Evolutionary conservation across 306 rosid genomes (phyloP).

Genomic region (Cercis canadensis): DNA sequence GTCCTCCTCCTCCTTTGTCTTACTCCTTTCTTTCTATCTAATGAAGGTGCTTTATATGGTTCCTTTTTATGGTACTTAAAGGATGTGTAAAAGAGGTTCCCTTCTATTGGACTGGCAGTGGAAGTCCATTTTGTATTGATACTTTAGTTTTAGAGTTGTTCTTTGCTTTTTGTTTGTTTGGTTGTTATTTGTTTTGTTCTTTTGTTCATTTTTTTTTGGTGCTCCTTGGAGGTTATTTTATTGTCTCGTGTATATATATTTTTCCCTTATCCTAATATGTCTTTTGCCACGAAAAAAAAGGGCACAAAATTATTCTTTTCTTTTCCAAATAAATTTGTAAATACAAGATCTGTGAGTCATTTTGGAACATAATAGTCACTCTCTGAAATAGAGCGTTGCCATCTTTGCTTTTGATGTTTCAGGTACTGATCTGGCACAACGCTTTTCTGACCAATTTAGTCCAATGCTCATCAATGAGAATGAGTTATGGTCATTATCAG

Average conservation of each 20-base stretch:
- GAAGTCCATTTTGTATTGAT: too few species aligned
- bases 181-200: neutral
- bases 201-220: slow-evolving; percentile 9
- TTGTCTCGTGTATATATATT: neutral
- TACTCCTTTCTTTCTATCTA: too few species aligned
- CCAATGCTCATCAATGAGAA: slow-evolving; percentile 79
- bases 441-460: slow-evolving; percentile 86
- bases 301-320: neutral
- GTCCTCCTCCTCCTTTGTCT: too few species aligned
- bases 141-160: too few species aligned
- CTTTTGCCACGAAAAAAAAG: slow-evolving; percentile 19
- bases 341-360: neutral
- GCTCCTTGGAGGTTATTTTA: slow-evolving; percentile 18
- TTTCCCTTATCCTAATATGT: neutral
- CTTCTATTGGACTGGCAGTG: too few species aligned
- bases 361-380: slow-evolving; percentile 22
- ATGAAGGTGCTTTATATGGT: too few species aligned
- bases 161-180: too few species aligned
- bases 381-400: slow-evolving; percentile 17
- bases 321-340: neutral
- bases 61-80: too few species aligned
- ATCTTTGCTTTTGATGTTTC: slow-evolving; percentile 49
- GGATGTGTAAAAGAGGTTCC: too few species aligned
- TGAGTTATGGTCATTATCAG: slow-evolving; percentile 67
- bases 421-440: slow-evolving; percentile 84